A percentile compares a stretch with the other conserved stretches of the same genome.
These are phyloP conservation scores for Raddia guianensis DNA, from an alignment of 176 grass and related monocot species.

Conservation along the genomic window DNA sequence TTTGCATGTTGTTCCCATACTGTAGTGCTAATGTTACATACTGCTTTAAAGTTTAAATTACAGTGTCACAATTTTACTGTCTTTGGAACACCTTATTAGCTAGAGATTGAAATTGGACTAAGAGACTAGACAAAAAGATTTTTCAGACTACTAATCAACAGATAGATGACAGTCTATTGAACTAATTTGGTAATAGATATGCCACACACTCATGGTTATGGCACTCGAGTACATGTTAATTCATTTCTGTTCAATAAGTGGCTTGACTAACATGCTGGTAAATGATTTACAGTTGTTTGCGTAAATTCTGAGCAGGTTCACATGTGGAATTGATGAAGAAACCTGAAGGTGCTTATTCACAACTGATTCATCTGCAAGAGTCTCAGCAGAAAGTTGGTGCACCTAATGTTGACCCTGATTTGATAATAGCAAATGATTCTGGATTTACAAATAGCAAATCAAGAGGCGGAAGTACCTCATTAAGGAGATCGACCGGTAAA, in stretches of 20 bases:
- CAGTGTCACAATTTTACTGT: neutral
- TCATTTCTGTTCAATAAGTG: neutral
- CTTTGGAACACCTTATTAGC: neutral
- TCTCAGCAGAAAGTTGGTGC: conserved; percentile 36
- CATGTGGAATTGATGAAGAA: conserved; percentile 63
- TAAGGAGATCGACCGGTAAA: conserved; percentile 46
- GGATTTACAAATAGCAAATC: conserved; percentile 45
- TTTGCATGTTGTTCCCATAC: neutral
- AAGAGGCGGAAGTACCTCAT: conserved; percentile 41
- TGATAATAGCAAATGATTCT: conserved; percentile 31
- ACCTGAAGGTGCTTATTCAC: conserved; percentile 69
- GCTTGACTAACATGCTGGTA: conserved; percentile 1
- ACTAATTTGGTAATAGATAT: neutral
- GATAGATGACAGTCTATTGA: neutral
- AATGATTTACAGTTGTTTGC: conserved; percentile 6
- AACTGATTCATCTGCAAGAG: conserved; percentile 76
- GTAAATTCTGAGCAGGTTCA: conserved; percentile 57
- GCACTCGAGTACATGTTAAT: neutral
- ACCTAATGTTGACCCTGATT: conserved; percentile 37
- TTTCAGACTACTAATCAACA: neutral
- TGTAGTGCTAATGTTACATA: neutral
- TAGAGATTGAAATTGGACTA: neutral
- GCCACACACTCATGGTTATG: neutral
- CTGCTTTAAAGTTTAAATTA: neutral
- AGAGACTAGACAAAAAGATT: neutral